Percentiles rank a stretch among this genome's conserved stretches.
Evolutionary conservation across 2,329 filamentous ascomycete species (phyloP).

Genomic region (Aquanectria penicillioides): DNA sequence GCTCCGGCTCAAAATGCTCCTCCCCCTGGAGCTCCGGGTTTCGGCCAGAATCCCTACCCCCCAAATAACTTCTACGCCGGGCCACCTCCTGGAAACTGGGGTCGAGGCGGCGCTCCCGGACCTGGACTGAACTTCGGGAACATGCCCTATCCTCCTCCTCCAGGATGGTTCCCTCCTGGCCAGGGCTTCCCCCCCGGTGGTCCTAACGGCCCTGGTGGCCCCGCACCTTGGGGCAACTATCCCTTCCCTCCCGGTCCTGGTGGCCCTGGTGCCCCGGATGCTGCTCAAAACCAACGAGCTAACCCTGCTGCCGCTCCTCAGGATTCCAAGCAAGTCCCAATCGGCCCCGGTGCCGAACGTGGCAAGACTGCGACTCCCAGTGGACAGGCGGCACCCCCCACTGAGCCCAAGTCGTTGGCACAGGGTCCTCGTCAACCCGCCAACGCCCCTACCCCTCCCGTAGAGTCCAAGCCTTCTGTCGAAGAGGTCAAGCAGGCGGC

Average conservation of each 20-base stretch:
- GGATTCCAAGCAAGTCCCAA: constrained; percentile 60
- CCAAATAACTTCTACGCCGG: constrained; percentile 60
- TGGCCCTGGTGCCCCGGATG: constrained; percentile 63
- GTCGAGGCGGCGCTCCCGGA: constrained; percentile 61
- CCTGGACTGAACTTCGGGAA: constrained; percentile 76
- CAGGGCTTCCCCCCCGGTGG: constrained; percentile 76
- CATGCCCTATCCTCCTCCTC: constrained; percentile 81
- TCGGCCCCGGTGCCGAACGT: constrained; percentile 61
- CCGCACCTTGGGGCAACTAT: constrained; percentile 66
- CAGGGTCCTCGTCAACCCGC: constrained; percentile 58
- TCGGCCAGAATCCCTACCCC: constrained; percentile 56
- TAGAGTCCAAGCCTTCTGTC: constrained; percentile 73
- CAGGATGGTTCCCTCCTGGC: constrained; percentile 81
- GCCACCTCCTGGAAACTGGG: constrained; percentile 65
- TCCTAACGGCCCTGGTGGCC: constrained; percentile 71
- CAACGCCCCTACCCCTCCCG: constrained; percentile 69
- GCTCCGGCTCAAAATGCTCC: constrained; percentile 47
- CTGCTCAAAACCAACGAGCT: constrained; percentile 64
- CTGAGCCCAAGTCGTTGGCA: constrained; percentile 63
- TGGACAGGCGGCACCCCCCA: constrained; percentile 55
- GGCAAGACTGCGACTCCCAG: constrained; percentile 58
- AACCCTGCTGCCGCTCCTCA: constrained; percentile 56
- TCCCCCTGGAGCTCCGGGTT: constrained; percentile 50
- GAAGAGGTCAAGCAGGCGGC: constrained; percentile 56
- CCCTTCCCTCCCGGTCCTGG: constrained; percentile 69